Percentiles rank a stretch among this genome's conserved stretches.
Evolutionary conservation across 2,329 filamentous ascomycete species (phyloP).

Genomic region (Cercospora citrullina): DNA sequence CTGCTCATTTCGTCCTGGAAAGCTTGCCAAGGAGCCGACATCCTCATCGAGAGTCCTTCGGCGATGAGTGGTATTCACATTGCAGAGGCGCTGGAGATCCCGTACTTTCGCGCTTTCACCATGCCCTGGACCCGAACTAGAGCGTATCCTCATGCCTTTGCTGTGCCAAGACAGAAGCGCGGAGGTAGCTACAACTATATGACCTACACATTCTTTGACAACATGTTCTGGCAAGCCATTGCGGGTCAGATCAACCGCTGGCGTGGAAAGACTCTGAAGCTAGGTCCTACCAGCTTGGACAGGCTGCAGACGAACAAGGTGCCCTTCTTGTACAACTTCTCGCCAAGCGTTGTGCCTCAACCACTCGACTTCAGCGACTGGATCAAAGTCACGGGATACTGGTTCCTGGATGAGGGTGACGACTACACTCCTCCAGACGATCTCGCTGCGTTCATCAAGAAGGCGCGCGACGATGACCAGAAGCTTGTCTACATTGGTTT

Average conservation of each 20-base stretch:
- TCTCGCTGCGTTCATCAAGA: conserved; percentile 77
- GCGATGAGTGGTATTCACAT: conserved; percentile 99
- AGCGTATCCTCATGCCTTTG: conserved; percentile 94
- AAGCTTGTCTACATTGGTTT: conserved; percentile 97
- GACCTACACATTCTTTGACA: conserved; percentile 95
- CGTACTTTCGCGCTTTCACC: conserved; percentile 95
- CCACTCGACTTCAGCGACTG: conserved; percentile 96
- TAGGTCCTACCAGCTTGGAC: conserved; percentile 79
- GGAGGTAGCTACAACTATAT: conserved; percentile 94
- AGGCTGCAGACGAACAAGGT: conserved; percentile 96
- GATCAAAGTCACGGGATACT: conserved; percentile 96
- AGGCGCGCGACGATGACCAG: conserved; percentile 76
- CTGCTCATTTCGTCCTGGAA: conserved; percentile 77
- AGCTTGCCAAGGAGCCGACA: conserved; percentile 81
- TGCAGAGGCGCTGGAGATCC: conserved; percentile 86
- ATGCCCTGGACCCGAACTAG: conserved; percentile 98
- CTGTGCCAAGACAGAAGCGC: conserved; percentile 76
- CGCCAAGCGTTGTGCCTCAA: conserved; percentile 86
- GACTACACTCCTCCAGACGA: conserved; percentile 74
- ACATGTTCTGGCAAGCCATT: conserved; percentile 93
- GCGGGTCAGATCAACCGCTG: conserved; percentile 89
- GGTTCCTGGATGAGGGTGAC: conserved; percentile 82
- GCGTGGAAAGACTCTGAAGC: conserved; percentile 75
- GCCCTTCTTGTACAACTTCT: conserved; percentile 98
- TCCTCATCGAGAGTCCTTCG: conserved; percentile 92